Evolutionary conservation across 1,139 yeast genomes (phyloP).

Genomic region (Suhomyces ambrosiae): DNA sequence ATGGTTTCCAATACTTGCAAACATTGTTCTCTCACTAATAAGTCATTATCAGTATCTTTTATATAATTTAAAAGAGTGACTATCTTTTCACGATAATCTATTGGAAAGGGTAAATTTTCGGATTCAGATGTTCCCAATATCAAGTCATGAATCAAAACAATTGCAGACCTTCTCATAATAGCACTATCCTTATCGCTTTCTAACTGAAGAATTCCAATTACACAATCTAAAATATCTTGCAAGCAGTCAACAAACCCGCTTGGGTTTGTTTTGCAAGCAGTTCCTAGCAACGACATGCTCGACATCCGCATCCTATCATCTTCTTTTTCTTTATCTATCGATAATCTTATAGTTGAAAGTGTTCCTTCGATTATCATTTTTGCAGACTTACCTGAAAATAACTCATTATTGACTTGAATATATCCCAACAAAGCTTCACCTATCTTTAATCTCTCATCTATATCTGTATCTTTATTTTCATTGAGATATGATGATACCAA

Average conservation of each 20-base stretch:
- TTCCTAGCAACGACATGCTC: constrained; percentile 78
- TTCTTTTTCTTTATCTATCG: constrained; percentile 27
- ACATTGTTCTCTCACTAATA: constrained; percentile 63
- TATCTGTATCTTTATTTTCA: constrained; percentile 26
- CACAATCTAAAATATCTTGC: constrained; percentile 68
- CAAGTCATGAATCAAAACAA: constrained; percentile 68
- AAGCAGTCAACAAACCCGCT: constrained; percentile 51
- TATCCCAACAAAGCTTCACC: constrained; percentile 79
- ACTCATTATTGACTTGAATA: constrained; percentile 51
- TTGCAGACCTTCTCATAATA: constrained; percentile 73
- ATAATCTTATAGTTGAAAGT: constrained; percentile 41
- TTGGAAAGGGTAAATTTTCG: constrained; percentile 52
- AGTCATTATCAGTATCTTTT: constrained; percentile 52
- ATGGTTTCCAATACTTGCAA: constrained; percentile 45
- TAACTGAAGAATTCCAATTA: constrained; percentile 68
- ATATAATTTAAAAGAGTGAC: constrained; percentile 47
- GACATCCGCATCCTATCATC: constrained; percentile 80
- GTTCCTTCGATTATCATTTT: constrained; percentile 31
- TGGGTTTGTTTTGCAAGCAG: constrained; percentile 62
- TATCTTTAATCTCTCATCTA: constrained; percentile 70
- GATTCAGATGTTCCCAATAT: constrained; percentile 47
- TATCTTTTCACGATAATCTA: constrained; percentile 45
- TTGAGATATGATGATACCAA: constrained; percentile 47
- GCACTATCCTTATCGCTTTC: constrained; percentile 50
- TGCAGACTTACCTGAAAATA: constrained; percentile 46